Conservation (phyloP, 768 basidiomycete genomes). For the Tricholomella constricta region DNA sequence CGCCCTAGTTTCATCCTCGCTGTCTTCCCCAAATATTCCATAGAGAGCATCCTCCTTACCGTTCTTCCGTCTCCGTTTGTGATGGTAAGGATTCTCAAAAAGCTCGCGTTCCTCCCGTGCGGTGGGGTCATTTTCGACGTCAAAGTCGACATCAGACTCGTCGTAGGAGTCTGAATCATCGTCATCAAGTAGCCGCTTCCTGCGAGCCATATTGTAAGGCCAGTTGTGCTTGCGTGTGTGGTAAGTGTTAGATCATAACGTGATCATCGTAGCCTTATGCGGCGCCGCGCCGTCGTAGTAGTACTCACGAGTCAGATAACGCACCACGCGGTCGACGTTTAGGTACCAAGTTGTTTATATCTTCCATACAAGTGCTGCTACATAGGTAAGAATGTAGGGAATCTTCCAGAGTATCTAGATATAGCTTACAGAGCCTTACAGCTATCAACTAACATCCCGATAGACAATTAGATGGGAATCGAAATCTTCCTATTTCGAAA, state of each 20-base stretch:
- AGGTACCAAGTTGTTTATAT: too few species aligned
- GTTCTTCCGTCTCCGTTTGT: conserved; percentile 65
- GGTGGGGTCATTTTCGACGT: conserved; percentile 57
- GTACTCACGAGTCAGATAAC: too few species aligned
- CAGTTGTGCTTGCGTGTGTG: background rate
- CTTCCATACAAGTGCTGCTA: too few species aligned
- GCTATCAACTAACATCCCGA: too few species aligned
- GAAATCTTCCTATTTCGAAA: too few species aligned
- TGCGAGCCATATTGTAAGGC: conserved; percentile 57
- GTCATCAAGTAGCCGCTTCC: conserved; percentile 72
- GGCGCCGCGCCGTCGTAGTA: background rate
- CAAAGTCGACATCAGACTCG: conserved; percentile 53
- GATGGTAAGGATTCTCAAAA: conserved; percentile 75
- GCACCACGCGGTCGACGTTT: background rate
- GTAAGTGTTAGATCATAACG: conserved; percentile 7
- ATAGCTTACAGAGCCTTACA: too few species aligned
- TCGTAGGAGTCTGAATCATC: conserved; percentile 72
- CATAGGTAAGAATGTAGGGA: too few species aligned
- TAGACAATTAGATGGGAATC: conserved; percentile 14
- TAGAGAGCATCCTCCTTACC: conserved; percentile 76
- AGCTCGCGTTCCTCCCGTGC: conserved; percentile 72
- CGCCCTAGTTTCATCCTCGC: conserved; percentile 57
- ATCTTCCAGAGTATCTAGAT: too few species aligned
- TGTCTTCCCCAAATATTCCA: conserved; percentile 73
- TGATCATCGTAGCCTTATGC: background rate